Base-by-base conservation (phyloP, 805 yeast species). In the Ogataea glucozyma region DNA sequence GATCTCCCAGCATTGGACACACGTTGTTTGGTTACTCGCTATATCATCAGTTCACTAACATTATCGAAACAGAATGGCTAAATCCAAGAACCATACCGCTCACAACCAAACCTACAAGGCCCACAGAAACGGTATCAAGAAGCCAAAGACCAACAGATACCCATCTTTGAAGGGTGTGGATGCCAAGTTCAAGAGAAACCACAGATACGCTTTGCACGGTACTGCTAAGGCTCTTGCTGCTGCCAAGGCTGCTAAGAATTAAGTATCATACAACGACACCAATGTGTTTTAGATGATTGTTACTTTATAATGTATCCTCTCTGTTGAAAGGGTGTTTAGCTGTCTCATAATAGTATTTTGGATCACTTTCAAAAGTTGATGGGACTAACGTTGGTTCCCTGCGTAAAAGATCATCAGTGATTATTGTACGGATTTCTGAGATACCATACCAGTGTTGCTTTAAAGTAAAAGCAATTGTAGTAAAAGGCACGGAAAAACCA, bases 91-190 rank as follows among this genome's bases (percentile, higher is more conserved):
- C 80, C 98, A 93, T 76, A 93, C 99, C 78, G 90, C 89, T 78
- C 99, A 93, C 79, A 93, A 93, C 95, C 98, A 91, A 79, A 87
- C 85, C 89, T 86, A 77, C 74, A 93, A 93, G 95, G 98, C 98
- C 70, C 99, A 93, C 97, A 90, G 85, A 73, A 93, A 93, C 86
- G 99, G 99, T 81, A 91, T 93, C 81, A 91, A 91, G 87, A 93
- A 91, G 90, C 97, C 97, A 66, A 87, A 81, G 84, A 85, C 96
- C 70, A 77, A 82, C 95, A 90, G 88, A 81, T 89, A 91, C 84
- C 96, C 97, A 63, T 90, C 98, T 60, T 81, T 88, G 76, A 91
- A 88, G 79, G 96, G 96, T 82, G 97, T 91, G 73, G 98, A 93
- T 76, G 83, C 99, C 72, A 93, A 93, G 85, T 93, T 93, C 96